Conservation (phyloP, 1,284 basidiomycete species). For the Leccinum fuscescens region DNA sequence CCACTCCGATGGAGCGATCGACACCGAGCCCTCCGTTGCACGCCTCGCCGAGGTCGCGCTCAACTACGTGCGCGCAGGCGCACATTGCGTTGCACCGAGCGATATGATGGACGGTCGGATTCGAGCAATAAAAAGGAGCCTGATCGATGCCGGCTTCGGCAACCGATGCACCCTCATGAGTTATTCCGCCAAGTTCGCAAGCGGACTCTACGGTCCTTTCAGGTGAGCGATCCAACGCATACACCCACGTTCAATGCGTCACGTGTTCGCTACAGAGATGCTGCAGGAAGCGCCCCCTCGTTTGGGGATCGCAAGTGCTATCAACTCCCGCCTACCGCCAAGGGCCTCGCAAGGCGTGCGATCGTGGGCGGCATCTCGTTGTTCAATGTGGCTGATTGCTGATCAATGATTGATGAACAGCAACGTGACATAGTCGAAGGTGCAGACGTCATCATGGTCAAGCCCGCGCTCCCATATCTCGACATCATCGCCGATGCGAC, state of each 20-base stretch:
- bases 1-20: conserved; percentile 69
- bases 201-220: conserved; percentile 96
- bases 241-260: conserved; percentile 1
- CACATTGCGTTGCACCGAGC: conserved; percentile 96
- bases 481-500: conserved; percentile 93
- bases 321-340: conserved; percentile 87
- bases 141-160: conserved; percentile 81
- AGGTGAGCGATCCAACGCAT: conserved; percentile 48
- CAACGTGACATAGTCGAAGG: conserved; percentile 90
- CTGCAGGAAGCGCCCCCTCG: conserved; percentile 90
- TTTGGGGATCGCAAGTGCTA: conserved; percentile 98
- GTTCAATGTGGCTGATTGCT: neutral
- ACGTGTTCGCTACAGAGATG: conserved; percentile 62
- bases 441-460: conserved; percentile 99
- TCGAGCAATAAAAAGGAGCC: conserved; percentile 80
- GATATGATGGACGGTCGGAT: conserved; percentile 99
- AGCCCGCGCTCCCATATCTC: conserved; percentile 93
- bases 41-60: conserved; percentile 93
- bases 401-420: conserved; percentile 42
- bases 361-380: conserved; percentile 57
- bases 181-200: conserved; percentile 99
- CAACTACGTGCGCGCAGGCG: conserved; percentile 91
- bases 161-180: conserved; percentile 94
- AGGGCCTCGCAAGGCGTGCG: conserved; percentile 90
- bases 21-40: conserved; percentile 73